These are phyloP conservation scores for Leucoagaricus sp. DNA, from an alignment of 1,284 basidiomycete genomes.

Conservation along the genomic window DNA sequence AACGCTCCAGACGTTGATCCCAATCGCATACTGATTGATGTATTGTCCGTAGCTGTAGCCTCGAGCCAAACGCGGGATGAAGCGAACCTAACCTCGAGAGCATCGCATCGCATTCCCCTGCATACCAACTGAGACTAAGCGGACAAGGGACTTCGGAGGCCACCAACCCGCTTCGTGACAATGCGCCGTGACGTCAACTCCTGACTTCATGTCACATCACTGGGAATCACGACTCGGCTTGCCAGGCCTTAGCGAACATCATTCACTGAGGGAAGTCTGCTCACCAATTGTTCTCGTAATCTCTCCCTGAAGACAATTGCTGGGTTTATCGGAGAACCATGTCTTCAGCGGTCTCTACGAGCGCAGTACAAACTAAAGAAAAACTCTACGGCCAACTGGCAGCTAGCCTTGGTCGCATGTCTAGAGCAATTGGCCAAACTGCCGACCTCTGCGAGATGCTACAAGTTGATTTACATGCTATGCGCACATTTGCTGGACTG, in stretches of 20 bases:
- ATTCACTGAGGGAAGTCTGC: too few species aligned
- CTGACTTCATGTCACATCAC: neutral
- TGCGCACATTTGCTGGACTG: constrained; percentile 68
- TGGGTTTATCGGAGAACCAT: too few species aligned
- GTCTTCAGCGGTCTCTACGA: constrained; percentile 39
- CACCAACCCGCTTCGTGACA: neutral
- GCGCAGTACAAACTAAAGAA: constrained; percentile 73
- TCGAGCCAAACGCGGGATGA: too few species aligned
- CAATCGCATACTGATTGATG: too few species aligned
- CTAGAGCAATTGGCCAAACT: constrained; percentile 61
- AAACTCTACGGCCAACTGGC: constrained; percentile 70
- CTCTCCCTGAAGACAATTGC: neutral
- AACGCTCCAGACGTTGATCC: too few species aligned
- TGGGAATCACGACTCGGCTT: too few species aligned
- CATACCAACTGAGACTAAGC: too few species aligned
- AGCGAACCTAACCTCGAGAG: too few species aligned
- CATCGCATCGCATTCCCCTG: too few species aligned
- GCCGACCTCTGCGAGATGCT: constrained; percentile 72
- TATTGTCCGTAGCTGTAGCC: too few species aligned
- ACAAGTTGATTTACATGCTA: constrained; percentile 68
- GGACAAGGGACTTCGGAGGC: neutral
- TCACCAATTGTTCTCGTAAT: too few species aligned
- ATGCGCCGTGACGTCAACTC: neutral
- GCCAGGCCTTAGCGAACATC: too few species aligned
- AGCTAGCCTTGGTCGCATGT: constrained; percentile 59